Evolutionary conservation across 306 rosid species (phyloP).

Genomic region (Boehmeria nivea): DNA sequence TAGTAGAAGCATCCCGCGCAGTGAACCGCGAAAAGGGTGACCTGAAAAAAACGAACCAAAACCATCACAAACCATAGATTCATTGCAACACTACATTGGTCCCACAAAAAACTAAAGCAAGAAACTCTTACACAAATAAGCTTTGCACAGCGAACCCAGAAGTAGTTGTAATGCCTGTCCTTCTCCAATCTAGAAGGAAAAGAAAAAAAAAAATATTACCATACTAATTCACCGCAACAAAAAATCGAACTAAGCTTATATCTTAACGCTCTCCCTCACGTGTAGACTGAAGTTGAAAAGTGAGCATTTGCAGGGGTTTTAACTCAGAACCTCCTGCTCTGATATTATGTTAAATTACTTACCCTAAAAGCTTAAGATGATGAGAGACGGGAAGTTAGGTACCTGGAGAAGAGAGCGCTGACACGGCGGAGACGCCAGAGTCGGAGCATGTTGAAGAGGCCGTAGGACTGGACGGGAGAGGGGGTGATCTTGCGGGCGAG

Average conservation of each 20-base stretch:
- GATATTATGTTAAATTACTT: no score
- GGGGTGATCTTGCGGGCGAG: constrained; percentile 49
- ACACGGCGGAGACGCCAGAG: constrained; percentile 98
- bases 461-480: constrained; percentile 51
- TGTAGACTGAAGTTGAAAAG: no score
- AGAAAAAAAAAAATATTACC: background rate
- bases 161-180: constrained; percentile 76
- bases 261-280: no score
- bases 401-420: constrained; percentile 78
- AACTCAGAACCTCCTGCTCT: no score
- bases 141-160: constrained; percentile 87
- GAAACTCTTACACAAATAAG: constrained; percentile 67
- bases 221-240: no score
- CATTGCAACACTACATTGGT: background rate
- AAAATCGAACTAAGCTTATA: no score
- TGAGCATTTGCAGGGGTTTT: no score
- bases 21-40: constrained; percentile 81
- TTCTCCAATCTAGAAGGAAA: constrained; percentile 68
- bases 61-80: background rate
- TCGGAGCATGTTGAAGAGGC: constrained; percentile 84
- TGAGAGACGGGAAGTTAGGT: background rate
- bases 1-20: constrained; percentile 88
- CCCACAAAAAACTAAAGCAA: background rate
- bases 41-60: constrained; percentile 37
- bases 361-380: no score